Evolutionary conservation across 768 basidiomycete species (phyloP), one percentile per base, ranked within the genome.

Genomic region (Suillus subluteus): DNA sequence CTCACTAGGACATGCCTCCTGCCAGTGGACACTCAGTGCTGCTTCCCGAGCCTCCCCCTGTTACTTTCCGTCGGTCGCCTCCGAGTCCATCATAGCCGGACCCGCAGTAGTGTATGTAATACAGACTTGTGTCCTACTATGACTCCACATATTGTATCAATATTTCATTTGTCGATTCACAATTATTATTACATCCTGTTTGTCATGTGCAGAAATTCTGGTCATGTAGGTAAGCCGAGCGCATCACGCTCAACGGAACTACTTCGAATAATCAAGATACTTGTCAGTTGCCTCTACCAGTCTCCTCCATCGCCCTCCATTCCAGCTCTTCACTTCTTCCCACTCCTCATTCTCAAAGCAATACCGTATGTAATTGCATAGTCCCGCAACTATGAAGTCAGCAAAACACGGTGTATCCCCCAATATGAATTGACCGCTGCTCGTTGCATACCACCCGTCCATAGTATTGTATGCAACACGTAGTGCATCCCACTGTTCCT

Each of bases 401-500:
- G 70, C 12, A 11, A 70, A 61, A 38, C 66, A 70, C 0, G 74
- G 73, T 21, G 64, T 59, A 16, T 73, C 63, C 1, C 74, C 74
- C 1, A 72, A 55, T 8, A 46, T 48, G 35, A 63, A 69, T 46
- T 38, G 59, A 46, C 58, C 46, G 6, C 4, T 30, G 4, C 13
- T 66, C 32, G 9, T 64, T 11, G 35, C 65, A 41, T 74, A 75
- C 52, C 72, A 23, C 41, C 59, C 62, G n/a, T 64, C 62, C 32
- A 68, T 15, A 6, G 58, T 72, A 11, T 72, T 75, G 30, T 83
- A 75, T 0, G 67, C 77, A 1, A 63, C 76, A 65, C 79, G 72
- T 7, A 83, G 52, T 63, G 76, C 73, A 56, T 73, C 73, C 84
- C 83, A 85, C 59, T 73, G 72, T 8, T 62, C 73, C 12, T 69